Conservation (phyloP, 768 basidiomycete genomes). For the Sarcomyxa edulis region DNA sequence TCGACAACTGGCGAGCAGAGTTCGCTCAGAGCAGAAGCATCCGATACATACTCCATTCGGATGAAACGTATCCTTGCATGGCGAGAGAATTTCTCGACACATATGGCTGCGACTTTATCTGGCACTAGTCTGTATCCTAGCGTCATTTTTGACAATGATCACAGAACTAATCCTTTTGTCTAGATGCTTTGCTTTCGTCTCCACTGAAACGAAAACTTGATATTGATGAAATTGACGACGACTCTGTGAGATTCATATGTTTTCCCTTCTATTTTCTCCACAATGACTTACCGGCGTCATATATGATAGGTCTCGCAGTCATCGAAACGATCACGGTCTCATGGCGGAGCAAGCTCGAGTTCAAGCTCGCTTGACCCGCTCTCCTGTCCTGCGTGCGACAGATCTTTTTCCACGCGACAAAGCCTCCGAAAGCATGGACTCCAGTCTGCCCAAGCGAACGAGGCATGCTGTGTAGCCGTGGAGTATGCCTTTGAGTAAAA, state of each 20-base stretch:
- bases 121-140: constrained; percentile 32
- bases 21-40: constrained; percentile 20
- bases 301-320: constrained; percentile 39
- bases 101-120: constrained; percentile 30
- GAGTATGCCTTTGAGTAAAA: constrained; percentile 66
- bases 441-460: constrained; percentile 40
- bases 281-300: constrained; percentile 7
- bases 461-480: constrained; percentile 71
- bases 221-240: constrained; percentile 33
- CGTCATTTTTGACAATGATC: constrained; percentile 4
- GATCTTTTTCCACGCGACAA: constrained; percentile 54
- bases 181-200: constrained; percentile 25
- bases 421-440: constrained; percentile 58
- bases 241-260: constrained; percentile 24
- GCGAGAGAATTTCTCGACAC: constrained; percentile 54
- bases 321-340: constrained; percentile 53
- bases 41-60: constrained; percentile 47
- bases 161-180: constrained; percentile 9
- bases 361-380: constrained; percentile 40
- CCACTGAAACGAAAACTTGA: constrained; percentile 49
- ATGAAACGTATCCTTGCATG: constrained; percentile 69
- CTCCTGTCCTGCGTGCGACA: constrained; percentile 74
- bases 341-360: constrained; percentile 4
- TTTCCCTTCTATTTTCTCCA: not conserved
- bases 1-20: constrained; percentile 8